Percentiles rank a stretch among this genome's conserved stretches.
Conservation (phyloP, 306 rosid species). For the Castanea mollissima region DNA sequence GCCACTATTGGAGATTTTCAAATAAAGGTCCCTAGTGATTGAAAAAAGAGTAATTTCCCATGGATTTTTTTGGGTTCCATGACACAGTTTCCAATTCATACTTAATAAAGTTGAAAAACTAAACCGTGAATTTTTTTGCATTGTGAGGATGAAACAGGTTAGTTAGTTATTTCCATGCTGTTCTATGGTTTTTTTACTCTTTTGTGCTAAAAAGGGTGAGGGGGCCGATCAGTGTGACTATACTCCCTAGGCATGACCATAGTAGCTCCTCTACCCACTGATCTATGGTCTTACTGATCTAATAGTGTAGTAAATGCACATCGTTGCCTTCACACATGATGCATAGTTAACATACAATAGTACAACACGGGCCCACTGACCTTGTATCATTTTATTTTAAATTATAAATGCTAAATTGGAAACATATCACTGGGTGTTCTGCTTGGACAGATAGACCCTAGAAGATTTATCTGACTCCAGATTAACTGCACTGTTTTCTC, state of each 20-base stretch:
- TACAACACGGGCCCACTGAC: constrained; percentile 2
- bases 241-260: too few relatives aligned
- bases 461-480: neutral
- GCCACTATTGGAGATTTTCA: neutral
- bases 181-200: neutral
- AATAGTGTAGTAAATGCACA: neutral
- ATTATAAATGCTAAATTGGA: neutral
- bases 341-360: neutral
- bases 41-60: neutral
- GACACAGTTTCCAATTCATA: constrained; percentile 3
- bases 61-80: neutral
- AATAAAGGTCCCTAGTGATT: neutral
- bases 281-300: neutral
- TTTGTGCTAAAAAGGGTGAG: too few relatives aligned
- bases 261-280: too few relatives aligned
- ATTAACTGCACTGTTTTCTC: neutral
- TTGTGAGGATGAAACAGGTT: neutral
- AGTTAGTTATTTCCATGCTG: constrained; percentile 1
- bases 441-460: neutral
- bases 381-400: neutral
- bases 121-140: neutral
- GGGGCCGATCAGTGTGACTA: too few relatives aligned
- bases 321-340: constrained; percentile 1
- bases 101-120: constrained; percentile 8
- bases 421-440: neutral